Evolutionary conservation across 2,329 filamentous ascomycete species (phyloP), one percentile per base, ranked within the genome.

Genomic region (Monascus ruber): DNA sequence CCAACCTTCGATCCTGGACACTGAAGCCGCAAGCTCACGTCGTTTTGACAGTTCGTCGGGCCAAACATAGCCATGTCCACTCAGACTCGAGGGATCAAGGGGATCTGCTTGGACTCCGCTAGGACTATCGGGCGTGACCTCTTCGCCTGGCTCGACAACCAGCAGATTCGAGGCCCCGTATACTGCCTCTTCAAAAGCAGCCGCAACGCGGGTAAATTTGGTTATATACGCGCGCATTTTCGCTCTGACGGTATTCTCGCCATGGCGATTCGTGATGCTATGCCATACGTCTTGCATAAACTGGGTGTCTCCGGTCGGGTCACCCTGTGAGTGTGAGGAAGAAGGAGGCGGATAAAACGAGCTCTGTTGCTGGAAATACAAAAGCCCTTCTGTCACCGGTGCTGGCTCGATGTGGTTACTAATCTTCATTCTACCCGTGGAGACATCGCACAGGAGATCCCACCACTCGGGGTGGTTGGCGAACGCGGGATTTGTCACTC

Each of bases 381-480:
- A 59, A 6, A 91, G 71, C 0, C 89, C 89, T 52, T 98, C 91
- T 0, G 87, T 95, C 4, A 83, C 64, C 1, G 81, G 77, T 0
- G 87, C 83, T 24, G 76, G 64, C 46, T 96, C 89, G 47, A 96
- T 88, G 51, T 80, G 81, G 58, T 76, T 85, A 54, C 85, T 94
- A 54, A 98, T 96, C 64, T 91, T 94, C 71, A 98, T 87, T 33
- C 88, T 80, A 6, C 91, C 91, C 1, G 81, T 89, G 0, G 88
- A 83, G 33, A 98, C 70, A 61, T 98, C 91, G 61, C 91, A 98
- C 8, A 98, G 72, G 6, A 98, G 66, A 62, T 98, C 91, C 91
- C 91, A 98, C 91, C 91, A 98, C 58, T 95, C 88, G 0, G 84
- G 85, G 54, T 96, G 89, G 54, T 87, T 79, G 45, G 89, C 87